Conservation (phyloP, 495 filamentous ascomycete species). For the Penicillium tannophilum region DNA sequence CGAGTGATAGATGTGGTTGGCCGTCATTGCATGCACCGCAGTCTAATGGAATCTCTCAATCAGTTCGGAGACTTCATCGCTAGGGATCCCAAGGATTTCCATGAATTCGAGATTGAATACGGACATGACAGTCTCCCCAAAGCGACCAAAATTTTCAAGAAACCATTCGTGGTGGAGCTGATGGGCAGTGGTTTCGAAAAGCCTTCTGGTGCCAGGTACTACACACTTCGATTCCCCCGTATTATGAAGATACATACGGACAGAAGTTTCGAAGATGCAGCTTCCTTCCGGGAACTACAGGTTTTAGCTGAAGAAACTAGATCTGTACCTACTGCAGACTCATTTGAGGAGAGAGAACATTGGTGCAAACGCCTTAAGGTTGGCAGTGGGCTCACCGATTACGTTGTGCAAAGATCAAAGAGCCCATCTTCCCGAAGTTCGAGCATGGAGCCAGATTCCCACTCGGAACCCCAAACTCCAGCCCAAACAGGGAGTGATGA, state of each 20-base stretch:
- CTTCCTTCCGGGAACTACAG: conserved; percentile 58
- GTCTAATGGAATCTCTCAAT: conserved; percentile 55
- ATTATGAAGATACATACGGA: conserved; percentile 64
- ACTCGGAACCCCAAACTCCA: neutral
- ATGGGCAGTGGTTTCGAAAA: conserved; percentile 67
- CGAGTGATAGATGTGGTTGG: conserved; percentile 61
- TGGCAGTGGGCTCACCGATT: conserved; percentile 39
- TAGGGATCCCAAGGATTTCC: conserved; percentile 24
- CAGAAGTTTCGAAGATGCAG: conserved; percentile 55
- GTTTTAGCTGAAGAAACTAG: conserved; percentile 52
- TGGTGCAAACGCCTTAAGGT: conserved; percentile 59
- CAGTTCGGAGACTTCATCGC: conserved; percentile 48
- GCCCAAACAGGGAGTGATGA: neutral
- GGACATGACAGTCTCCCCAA: conserved; percentile 28
- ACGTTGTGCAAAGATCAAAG: conserved; percentile 30
- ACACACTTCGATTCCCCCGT: conserved; percentile 65
- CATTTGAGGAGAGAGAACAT: conserved; percentile 52
- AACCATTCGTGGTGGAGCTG: conserved; percentile 67
- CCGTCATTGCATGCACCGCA: conserved; percentile 50
- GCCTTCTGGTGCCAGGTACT: conserved; percentile 56
- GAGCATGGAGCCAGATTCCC: conserved; percentile 13
- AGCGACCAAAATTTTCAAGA: conserved; percentile 54
- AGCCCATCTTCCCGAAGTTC: conserved; percentile 22
- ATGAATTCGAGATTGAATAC: conserved; percentile 38
- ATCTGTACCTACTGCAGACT: conserved; percentile 37